A percentile compares a stretch with the other conserved stretches of the same genome.
phyloP scores from a whole-genome alignment of 106 monocot genomes.

The Dendrobium nobile region DNA sequence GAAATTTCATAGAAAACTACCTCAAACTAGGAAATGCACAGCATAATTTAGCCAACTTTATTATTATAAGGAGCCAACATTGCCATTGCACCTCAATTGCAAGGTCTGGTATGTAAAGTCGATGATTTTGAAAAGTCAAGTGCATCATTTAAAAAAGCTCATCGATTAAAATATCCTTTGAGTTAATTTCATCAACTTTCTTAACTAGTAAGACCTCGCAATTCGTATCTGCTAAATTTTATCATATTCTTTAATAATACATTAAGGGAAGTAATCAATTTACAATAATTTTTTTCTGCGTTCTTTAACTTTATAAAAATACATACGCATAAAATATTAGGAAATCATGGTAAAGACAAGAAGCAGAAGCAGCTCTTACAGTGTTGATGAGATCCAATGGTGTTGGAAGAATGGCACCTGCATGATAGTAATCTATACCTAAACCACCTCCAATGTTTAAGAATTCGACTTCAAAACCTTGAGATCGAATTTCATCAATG shows the following conservation, averaged over 20 bases:
- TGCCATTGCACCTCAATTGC: not conserved
- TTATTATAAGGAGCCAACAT: not conserved
- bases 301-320: not conserved
- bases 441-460: slow-evolving; percentile 94
- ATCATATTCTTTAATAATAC: not conserved
- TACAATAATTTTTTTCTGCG: not conserved
- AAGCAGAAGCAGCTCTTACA: slow-evolving; percentile 30
- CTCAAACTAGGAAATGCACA: not conserved
- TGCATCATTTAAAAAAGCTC: not conserved
- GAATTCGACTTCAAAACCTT: slow-evolving; percentile 79
- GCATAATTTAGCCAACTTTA: not conserved
- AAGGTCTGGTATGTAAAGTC: not conserved
- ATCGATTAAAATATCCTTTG: not conserved
- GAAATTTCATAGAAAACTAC: not conserved
- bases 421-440: slow-evolving; percentile 90
- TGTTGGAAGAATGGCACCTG: slow-evolving; percentile 77
- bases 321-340: not conserved
- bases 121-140: not conserved
- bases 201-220: not conserved
- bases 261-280: not conserved
- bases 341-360: not conserved
- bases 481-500: slow-evolving; percentile 76
- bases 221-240: not conserved
- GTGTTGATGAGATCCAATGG: slow-evolving; percentile 98
- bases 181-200: not conserved